phyloP scores from a whole-genome alignment of 495 filamentous ascomycete species.

The Parathielavia hyrcaniae region DNA sequence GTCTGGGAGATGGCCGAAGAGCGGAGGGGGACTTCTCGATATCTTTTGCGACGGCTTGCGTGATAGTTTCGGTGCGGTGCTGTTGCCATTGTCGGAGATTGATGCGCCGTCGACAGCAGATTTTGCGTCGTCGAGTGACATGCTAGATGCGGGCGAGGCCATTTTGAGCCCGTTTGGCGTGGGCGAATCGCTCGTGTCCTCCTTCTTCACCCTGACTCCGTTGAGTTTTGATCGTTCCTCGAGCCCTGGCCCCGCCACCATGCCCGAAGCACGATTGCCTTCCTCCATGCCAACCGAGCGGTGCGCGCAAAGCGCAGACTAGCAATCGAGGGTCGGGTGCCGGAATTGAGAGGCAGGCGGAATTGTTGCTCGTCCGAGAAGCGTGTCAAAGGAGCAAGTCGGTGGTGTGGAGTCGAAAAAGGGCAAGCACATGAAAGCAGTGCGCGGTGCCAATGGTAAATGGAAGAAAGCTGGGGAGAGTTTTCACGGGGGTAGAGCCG shows the following conservation, averaged over 20 bases:
- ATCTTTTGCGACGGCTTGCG: constrained; percentile 71
- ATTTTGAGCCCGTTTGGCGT: constrained; percentile 39
- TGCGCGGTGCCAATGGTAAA: not conserved
- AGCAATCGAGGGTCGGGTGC: not conserved
- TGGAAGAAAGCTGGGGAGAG: constrained; percentile 1
- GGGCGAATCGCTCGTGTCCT: constrained; percentile 32
- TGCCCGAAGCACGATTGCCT: constrained; percentile 32
- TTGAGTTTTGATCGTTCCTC: constrained; percentile 32
- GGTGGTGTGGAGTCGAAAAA: not conserved
- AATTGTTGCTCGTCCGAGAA: not conserved
- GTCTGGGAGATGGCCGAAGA: constrained; percentile 66
- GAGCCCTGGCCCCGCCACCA: constrained; percentile 28
- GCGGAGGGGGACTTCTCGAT: constrained; percentile 49
- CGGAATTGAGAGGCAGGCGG: not conserved
- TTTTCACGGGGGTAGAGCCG: constrained; percentile 4
- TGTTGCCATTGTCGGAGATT: constrained; percentile 34
- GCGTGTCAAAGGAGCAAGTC: constrained; percentile 3
- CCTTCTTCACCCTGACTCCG: constrained; percentile 34
- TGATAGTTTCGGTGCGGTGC: constrained; percentile 60
- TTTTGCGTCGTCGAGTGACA: constrained; percentile 43
- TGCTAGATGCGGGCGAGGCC: constrained; percentile 33
- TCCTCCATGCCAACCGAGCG: constrained; percentile 36
- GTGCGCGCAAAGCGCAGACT: constrained; percentile 11
- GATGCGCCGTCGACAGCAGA: constrained; percentile 37
- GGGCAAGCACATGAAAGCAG: constrained; percentile 18